Evolutionary conservation across 2,329 filamentous ascomycete species (phyloP).

Genomic region (Penicillium sp.): DNA sequence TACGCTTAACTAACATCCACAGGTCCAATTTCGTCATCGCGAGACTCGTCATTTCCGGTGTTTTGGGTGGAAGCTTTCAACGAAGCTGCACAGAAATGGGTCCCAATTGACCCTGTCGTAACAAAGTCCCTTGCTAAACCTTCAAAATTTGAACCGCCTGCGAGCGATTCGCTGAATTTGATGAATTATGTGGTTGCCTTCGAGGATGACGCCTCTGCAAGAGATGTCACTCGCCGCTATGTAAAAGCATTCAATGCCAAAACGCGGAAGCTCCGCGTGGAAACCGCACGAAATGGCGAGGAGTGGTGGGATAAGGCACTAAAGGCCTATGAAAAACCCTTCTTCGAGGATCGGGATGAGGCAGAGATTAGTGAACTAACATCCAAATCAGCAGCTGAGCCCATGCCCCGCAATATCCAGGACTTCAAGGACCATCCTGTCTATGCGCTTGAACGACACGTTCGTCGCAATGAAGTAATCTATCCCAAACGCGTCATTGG

Average conservation of each 20-base stretch:
- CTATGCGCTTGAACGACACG: conserved; percentile 79
- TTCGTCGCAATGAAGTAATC: conserved; percentile 80
- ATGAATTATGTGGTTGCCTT: conserved; percentile 85
- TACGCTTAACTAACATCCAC: conserved; percentile 22
- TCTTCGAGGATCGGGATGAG: conserved; percentile 67
- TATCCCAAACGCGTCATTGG: conserved; percentile 69
- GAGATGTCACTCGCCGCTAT: conserved; percentile 86
- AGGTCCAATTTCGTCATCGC: conserved; percentile 47
- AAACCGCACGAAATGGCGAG: conserved; percentile 57
- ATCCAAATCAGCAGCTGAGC: conserved; percentile 69
- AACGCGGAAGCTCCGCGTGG: conserved; percentile 76
- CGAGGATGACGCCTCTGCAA: conserved; percentile 71
- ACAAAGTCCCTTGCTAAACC: conserved; percentile 76
- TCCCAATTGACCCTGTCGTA: conserved; percentile 79
- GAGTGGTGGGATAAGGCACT: conserved; percentile 55
- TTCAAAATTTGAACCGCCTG: conserved; percentile 75
- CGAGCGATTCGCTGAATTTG: conserved; percentile 70
- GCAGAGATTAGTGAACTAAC: conserved; percentile 77
- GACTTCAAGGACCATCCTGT: conserved; percentile 85
- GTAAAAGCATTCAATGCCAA: conserved; percentile 87
- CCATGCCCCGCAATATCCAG: conserved; percentile 79
- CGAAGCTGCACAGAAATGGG: conserved; percentile 82
- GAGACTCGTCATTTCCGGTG: conserved; percentile 74
- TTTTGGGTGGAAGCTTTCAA: conserved; percentile 97
- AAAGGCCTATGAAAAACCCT: conserved; percentile 41